Base-by-base conservation (phyloP, 306 rosid genomes). In the Ceratonia siliqua region DNA sequence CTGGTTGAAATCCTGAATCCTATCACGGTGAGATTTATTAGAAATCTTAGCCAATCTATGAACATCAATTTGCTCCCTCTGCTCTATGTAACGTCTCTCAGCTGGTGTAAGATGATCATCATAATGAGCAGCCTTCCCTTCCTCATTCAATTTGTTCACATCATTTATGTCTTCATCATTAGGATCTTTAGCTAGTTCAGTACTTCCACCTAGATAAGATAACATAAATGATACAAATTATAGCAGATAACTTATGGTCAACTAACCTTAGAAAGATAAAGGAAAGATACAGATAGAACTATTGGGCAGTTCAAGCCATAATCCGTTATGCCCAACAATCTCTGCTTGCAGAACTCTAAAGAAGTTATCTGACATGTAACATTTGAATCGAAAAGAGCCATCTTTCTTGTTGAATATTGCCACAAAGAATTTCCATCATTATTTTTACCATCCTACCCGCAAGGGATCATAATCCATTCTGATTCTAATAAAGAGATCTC, bases 1-100 rank as follows among this genome's bases (percentile, higher is more conserved):
- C 74, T 94, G 96, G 68, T 94, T 94, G 88, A 94, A 94, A 81
- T 91, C 98, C 68, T 94, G 97, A 81, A 94, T 94, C 77, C 94
- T 86, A 73, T 94, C 98, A 21, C 97, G 98, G 80, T 94, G 97
- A 63, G 98, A 94, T 70, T 94, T 94, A 46, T 94, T 87, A 2
- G 98, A 39, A 5, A 84, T 87, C 90, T 94, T 94, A 4, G 96
- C 92, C 87, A 94, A 68, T 82, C 85, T 89, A 38, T 94, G 81
- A 57, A 81, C 90, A 78, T 94, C 97, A 39, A 94, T 87, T 57
- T 78, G 25, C 92, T 94, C 94, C 80, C 97, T 91, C 85, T 94
- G 94, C 53, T 94, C 94, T 71, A 94, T 91, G 73, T 94, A 94
- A 13, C 98, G 88, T 62, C 79, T 91, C 91, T 94, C 98, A 1